These are phyloP conservation scores for Boletus vermiculosoides DNA, from an alignment of 768 basidiomycete species.

Conservation along the genomic window DNA sequence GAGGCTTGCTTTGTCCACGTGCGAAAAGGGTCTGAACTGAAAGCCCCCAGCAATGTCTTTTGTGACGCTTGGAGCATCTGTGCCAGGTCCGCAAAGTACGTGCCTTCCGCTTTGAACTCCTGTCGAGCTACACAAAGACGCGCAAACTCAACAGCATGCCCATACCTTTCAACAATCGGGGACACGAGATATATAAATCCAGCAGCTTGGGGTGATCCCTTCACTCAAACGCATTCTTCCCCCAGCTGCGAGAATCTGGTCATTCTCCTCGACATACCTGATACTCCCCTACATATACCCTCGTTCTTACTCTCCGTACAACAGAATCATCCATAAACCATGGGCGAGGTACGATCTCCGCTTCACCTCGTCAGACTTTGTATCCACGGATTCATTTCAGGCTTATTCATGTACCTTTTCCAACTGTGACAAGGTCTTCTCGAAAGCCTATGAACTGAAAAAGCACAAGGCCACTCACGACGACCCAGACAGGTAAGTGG, in stretches of 20 bases:
- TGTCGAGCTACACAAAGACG: not conserved
- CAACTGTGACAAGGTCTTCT: conserved; percentile 15
- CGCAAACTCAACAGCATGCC: not conserved
- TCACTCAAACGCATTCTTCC: not conserved
- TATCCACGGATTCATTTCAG: conserved; percentile 6
- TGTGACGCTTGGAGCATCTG: conserved; percentile 2
- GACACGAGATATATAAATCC: conserved; percentile 14
- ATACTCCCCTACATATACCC: not conserved
- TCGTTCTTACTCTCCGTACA: not conserved
- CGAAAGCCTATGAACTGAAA: conserved; percentile 18
- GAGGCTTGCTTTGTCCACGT: conserved; percentile 2
- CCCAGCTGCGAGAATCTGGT: conserved; percentile 11
- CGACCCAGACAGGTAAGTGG: conserved; percentile 8
- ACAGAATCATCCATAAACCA: not conserved
- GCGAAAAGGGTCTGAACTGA: not conserved
- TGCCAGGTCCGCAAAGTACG: not conserved
- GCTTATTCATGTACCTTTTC: conserved; percentile 10
- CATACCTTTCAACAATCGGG: conserved; percentile 5
- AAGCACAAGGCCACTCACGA: conserved; percentile 24
- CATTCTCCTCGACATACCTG: conserved; percentile 3
- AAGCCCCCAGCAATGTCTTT: not conserved
- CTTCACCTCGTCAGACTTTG: not conserved
- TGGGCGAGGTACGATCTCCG: conserved; percentile 10
- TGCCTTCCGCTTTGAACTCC: conserved; percentile 11
- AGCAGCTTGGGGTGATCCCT: not conserved